Conservation (phyloP, 2,329 filamentous ascomycete species). For the Pestalotiopsis sp. region DNA sequence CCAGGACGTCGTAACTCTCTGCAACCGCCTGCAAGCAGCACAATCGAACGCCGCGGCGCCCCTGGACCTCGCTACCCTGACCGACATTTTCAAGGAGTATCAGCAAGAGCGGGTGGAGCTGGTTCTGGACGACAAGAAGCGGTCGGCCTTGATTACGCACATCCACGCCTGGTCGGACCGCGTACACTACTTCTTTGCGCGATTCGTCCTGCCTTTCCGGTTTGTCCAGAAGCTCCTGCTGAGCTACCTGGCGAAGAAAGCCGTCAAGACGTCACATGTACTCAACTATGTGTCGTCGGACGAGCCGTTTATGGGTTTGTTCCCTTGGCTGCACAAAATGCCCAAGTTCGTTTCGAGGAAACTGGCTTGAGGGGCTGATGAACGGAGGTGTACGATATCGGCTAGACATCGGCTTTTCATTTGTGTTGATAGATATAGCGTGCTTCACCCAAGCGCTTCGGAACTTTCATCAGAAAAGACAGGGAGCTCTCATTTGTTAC, state of each 20-base stretch:
- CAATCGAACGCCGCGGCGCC: neutral
- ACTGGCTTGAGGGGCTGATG: neutral
- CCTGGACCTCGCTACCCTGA: neutral
- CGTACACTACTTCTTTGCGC: neutral
- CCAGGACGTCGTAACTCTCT: slow-evolving; percentile 4
- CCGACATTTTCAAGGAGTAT: neutral
- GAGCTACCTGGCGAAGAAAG: neutral
- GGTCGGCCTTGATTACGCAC: neutral
- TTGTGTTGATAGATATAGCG: neutral
- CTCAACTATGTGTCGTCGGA: neutral
- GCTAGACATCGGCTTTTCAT: neutral
- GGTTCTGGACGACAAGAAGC: neutral
- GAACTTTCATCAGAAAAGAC: too few species aligned
- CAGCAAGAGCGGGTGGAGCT: neutral
- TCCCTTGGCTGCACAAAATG: neutral
- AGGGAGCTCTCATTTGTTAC: too few species aligned
- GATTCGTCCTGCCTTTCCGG: neutral
- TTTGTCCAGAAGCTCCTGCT: neutral
- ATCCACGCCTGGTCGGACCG: neutral
- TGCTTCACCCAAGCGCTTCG: too few species aligned
- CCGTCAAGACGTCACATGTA: neutral
- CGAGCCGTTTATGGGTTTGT: neutral
- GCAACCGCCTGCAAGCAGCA: neutral
- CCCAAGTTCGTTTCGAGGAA: neutral
- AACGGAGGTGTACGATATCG: neutral